Base-by-base conservation (phyloP, 495 filamentous ascomycete species). In the Penicillium dipodomyicola region DNA sequence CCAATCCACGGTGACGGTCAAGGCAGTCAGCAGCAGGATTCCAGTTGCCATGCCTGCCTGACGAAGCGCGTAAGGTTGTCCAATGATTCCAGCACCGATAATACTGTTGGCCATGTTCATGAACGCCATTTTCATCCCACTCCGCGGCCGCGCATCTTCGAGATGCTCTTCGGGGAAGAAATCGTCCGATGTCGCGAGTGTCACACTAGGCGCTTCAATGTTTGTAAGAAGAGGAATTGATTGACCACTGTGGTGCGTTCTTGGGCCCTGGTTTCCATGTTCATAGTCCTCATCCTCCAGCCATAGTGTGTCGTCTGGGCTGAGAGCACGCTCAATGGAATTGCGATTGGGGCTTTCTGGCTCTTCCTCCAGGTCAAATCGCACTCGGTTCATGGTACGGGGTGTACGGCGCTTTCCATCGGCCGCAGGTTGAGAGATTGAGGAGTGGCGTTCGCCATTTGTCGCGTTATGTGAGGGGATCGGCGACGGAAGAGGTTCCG, bases 51-150 rank as follows among this genome's bases (percentile, higher is more conserved):
- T 79, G 3, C 94, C 94, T 14, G 94, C 92, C 67, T 97, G 91
- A 25, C 84, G 82, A 63, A 98, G 87, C 8, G 94, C 94, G 73
- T 97, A 97, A 9, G 94, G 92, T 70, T 97, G 95, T 2, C 91
- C 94, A 67, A 98, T 97, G 62, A 98, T 98, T 1, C 94, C 94
- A 4, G 94, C 94, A 11, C 94, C 94, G 30, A 98, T 97, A 63
- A 98, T 98, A 60, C 87, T 91, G 70, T 98, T 98, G 43, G 92
- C 92, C 94, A 98, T 98, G 72, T 98, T 98, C 90, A 96, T 96
- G 60, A 98, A 97, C 6, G 85, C 82, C 73, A 82, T 86, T 51
- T 72, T 75, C 79, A 87, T 79, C 23, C 83, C 82, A 64, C 82
- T 88, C 61, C 84, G 83, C 23, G 87, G 85, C 51, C 87, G 74